Evolutionary conservation across 305 asterid species (phyloP).

Genomic region (Solanum aculeatissimum): DNA sequence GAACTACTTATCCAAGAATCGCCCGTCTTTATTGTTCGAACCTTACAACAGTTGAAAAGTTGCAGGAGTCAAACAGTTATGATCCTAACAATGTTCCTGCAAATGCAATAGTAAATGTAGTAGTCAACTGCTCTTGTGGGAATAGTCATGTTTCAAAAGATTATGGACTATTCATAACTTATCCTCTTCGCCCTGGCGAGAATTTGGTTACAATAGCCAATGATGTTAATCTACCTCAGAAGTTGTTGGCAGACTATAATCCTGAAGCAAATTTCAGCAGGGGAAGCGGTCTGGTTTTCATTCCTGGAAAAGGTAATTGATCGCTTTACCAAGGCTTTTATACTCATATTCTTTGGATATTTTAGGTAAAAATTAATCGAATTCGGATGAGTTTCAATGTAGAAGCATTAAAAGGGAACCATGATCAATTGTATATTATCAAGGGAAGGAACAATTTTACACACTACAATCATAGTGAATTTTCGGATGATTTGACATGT

Average conservation of each 20-base stretch:
- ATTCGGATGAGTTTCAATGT: background rate
- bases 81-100: slow-evolving; percentile 15
- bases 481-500: background rate
- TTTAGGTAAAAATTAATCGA: background rate
- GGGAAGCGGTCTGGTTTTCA: slow-evolving; percentile 49
- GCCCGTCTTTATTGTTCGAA: slow-evolving; percentile 28
- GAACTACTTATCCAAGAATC: slow-evolving; percentile 19
- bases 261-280: slow-evolving; percentile 44
- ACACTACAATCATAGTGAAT: background rate
- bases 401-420: background rate
- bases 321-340: background rate
- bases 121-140: slow-evolving; percentile 62
- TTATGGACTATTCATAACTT: slow-evolving; percentile 48
- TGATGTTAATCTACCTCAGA: slow-evolving; percentile 20
- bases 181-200: slow-evolving; percentile 46
- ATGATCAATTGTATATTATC: background rate
- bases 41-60: slow-evolving; percentile 46
- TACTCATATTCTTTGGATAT: background rate
- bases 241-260: slow-evolving; percentile 40
- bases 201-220: slow-evolving; percentile 19
- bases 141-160: slow-evolving; percentile 28
- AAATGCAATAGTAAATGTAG: slow-evolving; percentile 21
- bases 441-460: background rate
- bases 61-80: slow-evolving; percentile 36
- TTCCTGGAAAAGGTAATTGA: slow-evolving; percentile 49